A percentile compares a stretch with the other conserved stretches of the same genome.
Evolutionary conservation across 1,139 yeast species (phyloP).

Genomic region (Debaryomycetaceae sp.): DNA sequence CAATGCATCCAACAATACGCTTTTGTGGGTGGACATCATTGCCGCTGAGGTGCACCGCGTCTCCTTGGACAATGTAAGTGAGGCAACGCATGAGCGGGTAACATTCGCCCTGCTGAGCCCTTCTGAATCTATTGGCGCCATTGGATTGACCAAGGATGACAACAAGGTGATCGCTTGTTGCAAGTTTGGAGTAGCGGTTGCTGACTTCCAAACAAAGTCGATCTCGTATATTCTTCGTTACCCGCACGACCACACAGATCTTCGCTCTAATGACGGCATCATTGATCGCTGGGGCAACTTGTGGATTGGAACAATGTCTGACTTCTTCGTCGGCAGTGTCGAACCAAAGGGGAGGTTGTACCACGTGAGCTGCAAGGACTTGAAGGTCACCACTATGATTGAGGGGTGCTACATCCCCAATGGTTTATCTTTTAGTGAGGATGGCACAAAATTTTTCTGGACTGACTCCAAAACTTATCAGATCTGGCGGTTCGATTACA

Average conservation of each 20-base stretch:
- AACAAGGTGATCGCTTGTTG: constrained; percentile 47
- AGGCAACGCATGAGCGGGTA: constrained; percentile 37
- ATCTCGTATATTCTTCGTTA: constrained; percentile 44
- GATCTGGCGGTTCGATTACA: constrained; percentile 62
- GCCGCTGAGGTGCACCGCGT: constrained; percentile 54
- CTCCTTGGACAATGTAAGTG: constrained; percentile 16
- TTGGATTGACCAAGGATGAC: constrained; percentile 51
- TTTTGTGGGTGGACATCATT: constrained; percentile 69
- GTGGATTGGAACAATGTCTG: constrained; percentile 73
- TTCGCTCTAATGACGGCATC: constrained; percentile 73
- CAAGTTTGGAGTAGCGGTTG: constrained; percentile 52
- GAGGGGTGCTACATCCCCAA: constrained; percentile 53
- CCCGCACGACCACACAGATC: constrained; percentile 28
- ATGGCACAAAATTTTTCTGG: constrained; percentile 53
- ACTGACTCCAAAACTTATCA: constrained; percentile 64
- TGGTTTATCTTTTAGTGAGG: constrained; percentile 70
- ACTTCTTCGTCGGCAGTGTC: constrained; percentile 36
- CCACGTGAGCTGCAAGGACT: constrained; percentile 32
- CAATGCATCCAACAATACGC: constrained; percentile 49
- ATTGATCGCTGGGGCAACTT: constrained; percentile 66
- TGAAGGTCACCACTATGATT: constrained; percentile 28
- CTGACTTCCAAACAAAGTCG: constrained; percentile 36
- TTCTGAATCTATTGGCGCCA: constrained; percentile 52
- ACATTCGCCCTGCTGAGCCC: constrained; percentile 25
- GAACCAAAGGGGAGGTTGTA: constrained; percentile 41